phyloP scores from a whole-genome alignment of 441 rosid genomes.

The Melastoma candidum region DNA sequence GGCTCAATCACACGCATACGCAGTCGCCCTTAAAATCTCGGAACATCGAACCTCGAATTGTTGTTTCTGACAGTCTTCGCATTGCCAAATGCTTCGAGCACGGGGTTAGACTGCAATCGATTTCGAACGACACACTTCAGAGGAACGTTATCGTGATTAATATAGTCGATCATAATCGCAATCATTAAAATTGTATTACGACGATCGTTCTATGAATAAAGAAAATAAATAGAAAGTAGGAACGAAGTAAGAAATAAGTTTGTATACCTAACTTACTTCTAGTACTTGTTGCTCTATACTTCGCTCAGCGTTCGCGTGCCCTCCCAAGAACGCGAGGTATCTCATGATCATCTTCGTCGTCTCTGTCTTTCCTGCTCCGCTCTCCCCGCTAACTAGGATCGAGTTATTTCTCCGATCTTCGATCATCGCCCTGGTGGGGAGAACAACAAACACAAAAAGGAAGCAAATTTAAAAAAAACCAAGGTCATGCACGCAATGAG shows the following conservation, averaged over 20 bases:
- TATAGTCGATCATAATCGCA: too few species aligned
- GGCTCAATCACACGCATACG: too few species aligned
- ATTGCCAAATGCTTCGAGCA: conserved; percentile 96
- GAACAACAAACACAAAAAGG: neutral
- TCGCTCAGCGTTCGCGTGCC: conserved; percentile 55
- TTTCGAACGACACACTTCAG: conserved; percentile 19
- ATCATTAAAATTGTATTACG: too few species aligned
- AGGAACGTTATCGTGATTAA: neutral
- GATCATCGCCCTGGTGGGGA: conserved; percentile 60
- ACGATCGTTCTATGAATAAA: neutral
- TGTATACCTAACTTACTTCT: conserved; percentile 52
- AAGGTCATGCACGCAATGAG: neutral
- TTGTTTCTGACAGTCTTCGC: conserved; percentile 90
- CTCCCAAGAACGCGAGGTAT: conserved; percentile 82
- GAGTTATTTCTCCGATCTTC: conserved; percentile 72
- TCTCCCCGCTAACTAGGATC: conserved; percentile 90
- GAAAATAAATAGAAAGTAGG: neutral
- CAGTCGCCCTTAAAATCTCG: neutral
- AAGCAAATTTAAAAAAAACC: neutral
- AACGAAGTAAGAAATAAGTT: neutral
- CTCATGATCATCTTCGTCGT: conserved; percentile 94
- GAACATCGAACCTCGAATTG: conserved; percentile 58
- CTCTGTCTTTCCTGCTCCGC: conserved; percentile 97
- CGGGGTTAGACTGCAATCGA: conserved; percentile 84
- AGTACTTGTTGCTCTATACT: conserved; percentile 73